phyloP scores from a whole-genome alignment of 2,329 filamentous ascomycete species.

The Sphaerulina vaccinii region DNA sequence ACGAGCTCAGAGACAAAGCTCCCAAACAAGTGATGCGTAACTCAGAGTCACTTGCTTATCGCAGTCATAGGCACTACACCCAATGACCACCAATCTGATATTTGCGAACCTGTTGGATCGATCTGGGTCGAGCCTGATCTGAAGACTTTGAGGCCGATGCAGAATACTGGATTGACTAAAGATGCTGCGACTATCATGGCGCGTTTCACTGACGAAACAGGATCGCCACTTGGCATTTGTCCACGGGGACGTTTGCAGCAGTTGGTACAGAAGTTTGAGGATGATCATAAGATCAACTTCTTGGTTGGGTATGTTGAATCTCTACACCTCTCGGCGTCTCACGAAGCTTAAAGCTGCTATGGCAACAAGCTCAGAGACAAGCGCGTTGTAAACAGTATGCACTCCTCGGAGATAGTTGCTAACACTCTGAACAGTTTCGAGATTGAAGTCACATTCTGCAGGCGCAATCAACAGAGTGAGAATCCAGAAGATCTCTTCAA shows the following conservation, averaged over 20 bases:
- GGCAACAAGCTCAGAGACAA: no score
- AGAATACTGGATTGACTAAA: conserved; percentile 44
- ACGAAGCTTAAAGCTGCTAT: no score
- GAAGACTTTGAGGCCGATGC: conserved; percentile 56
- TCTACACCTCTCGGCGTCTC: no score
- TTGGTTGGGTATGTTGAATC: no score
- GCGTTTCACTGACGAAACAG: conserved; percentile 61
- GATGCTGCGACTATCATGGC: conserved; percentile 65
- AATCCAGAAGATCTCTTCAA: conserved; percentile 24
- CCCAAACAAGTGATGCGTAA: no score
- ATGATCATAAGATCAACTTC: conserved; percentile 56
- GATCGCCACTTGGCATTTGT: conserved; percentile 56
- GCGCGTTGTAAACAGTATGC: no score
- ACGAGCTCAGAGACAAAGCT: no score
- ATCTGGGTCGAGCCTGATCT: conserved; percentile 68
- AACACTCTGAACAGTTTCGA: no score
- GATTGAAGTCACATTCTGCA: conserved; percentile 72
- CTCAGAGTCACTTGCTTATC: no score
- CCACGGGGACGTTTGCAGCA: conserved; percentile 52
- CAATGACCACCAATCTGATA: conserved; percentile 59
- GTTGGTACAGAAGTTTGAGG: conserved; percentile 53
- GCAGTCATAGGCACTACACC: no score
- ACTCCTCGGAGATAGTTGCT: no score
- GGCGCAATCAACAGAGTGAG: neutral
- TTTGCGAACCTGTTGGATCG: conserved; percentile 60